Evolutionary conservation across 495 filamentous ascomycete genomes (phyloP), one percentile per base, ranked within the genome.

Genomic region (Pseudotulostoma volvatum): DNA sequence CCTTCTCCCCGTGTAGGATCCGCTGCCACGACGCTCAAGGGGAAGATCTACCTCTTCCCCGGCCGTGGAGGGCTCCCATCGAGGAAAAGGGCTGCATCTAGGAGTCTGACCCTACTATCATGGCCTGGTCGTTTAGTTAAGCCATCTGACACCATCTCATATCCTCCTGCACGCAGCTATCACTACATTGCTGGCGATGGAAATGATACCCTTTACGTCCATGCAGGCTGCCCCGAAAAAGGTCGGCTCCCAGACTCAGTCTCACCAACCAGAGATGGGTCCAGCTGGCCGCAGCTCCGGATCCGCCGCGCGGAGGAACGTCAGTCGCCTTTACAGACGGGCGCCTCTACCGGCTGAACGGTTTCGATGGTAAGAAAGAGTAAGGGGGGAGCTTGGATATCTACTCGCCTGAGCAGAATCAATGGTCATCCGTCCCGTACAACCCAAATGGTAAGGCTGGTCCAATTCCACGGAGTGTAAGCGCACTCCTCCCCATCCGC

Each of bases 291-390:
- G 45, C 67, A 13, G 77, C 77, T 0, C 78, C 78, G 0, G 73
- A 67, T 9, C 64, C 71, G 1, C 52, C 68, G 0, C 66, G 78
- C 2, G 76, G 75, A 9, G 81, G 79, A 0, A 59, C 79, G 0
- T 68, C 71, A 0, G 67, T 90, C 23, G 66, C 75, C 0, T 64
- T 75, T 34, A 53, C 58, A 2, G 54, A 62, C 38, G 67, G 66
- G 13, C 60, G 70, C 21, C 47, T 87, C 13, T 90, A 75, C 50
- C 68, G 79, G 16, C 81, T 80, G 55, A 79, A 79, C 48, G 81
- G 81, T 0, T 84, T 77, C 45, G 73, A 83, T 52, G 81, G 78
- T 4, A 54, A 64, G 19, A 53, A 41, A 0, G 76, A 82, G 45
- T 64, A 77, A 32, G 79, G 81, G 3, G 79, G 77, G 0, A 55